These are phyloP conservation scores for Neurospora sp. DNA, from an alignment of 495 filamentous ascomycete genomes.

Conservation along the genomic window DNA sequence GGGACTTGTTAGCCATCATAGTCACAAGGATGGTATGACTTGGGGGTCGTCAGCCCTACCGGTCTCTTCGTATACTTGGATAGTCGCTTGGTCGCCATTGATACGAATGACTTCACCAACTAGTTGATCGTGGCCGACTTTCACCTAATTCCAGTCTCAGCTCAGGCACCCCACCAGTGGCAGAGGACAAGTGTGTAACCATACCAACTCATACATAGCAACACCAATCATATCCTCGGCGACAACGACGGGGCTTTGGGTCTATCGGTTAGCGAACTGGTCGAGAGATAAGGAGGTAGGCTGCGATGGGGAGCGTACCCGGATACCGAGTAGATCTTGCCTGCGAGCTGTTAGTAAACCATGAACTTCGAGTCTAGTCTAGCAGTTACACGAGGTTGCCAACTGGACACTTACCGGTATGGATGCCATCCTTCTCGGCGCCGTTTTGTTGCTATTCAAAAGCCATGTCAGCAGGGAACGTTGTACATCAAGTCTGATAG, in stretches of 20 bases:
- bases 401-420: constrained; percentile 20
- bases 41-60: constrained; percentile 40
- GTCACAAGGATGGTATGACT: constrained; percentile 6
- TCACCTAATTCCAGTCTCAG: constrained; percentile 45
- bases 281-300: background rate
- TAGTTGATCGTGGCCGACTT: constrained; percentile 78
- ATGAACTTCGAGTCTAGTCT: background rate
- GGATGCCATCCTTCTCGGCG: constrained; percentile 28
- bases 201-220: constrained; percentile 96
- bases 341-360: constrained; percentile 27
- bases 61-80: constrained; percentile 98
- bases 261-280: constrained; percentile 12
- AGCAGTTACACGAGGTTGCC: constrained; percentile 2
- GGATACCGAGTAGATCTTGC: constrained; percentile 73
- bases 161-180: constrained; percentile 27
- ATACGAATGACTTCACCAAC: constrained; percentile 98
- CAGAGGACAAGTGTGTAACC: background rate
- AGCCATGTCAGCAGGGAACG: background rate
- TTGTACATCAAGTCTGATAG: background rate
- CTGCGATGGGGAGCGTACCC: constrained; percentile 40
- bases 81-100: constrained; percentile 85
- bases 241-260: constrained; percentile 77
- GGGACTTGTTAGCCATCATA: background rate
- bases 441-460: constrained; percentile 16
- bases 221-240: constrained; percentile 98